Evolutionary conservation across 2,329 filamentous ascomycete species (phyloP), one percentile per base, ranked within the genome.

Genomic region (Sclerotinia subarctica): DNA sequence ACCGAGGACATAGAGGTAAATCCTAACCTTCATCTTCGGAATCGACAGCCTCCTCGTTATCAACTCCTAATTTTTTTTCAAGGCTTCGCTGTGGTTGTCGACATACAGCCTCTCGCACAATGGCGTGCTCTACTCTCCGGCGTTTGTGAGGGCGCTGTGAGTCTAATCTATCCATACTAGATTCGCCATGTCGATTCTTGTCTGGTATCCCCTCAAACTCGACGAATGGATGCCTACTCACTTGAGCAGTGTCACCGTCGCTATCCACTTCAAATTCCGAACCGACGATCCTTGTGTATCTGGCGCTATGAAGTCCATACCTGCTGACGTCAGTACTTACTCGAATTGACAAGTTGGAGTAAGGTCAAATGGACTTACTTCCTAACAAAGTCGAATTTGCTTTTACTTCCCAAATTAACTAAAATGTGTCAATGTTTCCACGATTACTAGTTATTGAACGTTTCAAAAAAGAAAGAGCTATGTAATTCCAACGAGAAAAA

Each of bases 171-270:
- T 54, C 24, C 24, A n/a, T 42, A 46, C 38, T 26, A 2, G 7
- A 3, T 19, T 7, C n/a, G 7, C 19, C 7, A 24, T 32, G n/a
- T n/a, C 26, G n/a, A 15, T n/a, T 10, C 7, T 29, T n/a, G 7
- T n/a, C 46, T 42, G 49, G 38, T 15, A 65, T 54, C 7, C 63
- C 63, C 26, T 57, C 51, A 26, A 65, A 65, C 15, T 65, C 63
- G 42, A n/a, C 29, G 3, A 56, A 65, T 5, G 63, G 38, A n/a
- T 54, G 13, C 42, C 32, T 42, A 6, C 11, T 4, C 24, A 17
- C 3, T 3, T 0, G 10, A 5, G 3, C 3, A 29, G 0, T 3
- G 5, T 5, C 2, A 17, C 63, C 51, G 2, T 32, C 5, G 17
- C 15, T 15, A 10, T 29, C 21, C 1, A 54, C 5, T 10, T 11